Evolutionary conservation across 768 basidiomycete species (phyloP), one percentile per base, ranked within the genome.

Genomic region (Pleurotus salmoneostramineus): DNA sequence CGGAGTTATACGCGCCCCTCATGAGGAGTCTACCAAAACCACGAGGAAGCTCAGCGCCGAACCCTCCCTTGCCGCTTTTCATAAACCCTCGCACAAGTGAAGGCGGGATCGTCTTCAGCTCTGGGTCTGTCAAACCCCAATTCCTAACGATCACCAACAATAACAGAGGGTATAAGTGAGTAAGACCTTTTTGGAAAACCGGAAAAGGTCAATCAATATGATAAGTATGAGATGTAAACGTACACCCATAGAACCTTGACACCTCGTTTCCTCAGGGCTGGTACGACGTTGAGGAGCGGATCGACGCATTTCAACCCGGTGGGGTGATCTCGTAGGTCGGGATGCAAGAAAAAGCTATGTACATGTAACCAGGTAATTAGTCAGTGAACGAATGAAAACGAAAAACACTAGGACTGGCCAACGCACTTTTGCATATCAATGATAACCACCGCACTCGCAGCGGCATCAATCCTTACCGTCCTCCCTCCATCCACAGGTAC

Each of bases 361-460:
- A n/a, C n/a, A n/a, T n/a, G n/a, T n/a, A n/a, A n/a, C n/a, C n/a
- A n/a, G n/a, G n/a, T n/a, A n/a, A n/a, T n/a, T n/a, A n/a, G n/a
- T n/a, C n/a, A n/a, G n/a, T n/a, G n/a, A n/a, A n/a, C n/a, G n/a
- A n/a, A n/a, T n/a, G n/a, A n/a, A n/a, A n/a, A n/a, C n/a, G n/a
- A n/a, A n/a, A n/a, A n/a, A n/a, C 10, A 12, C 17, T 46, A n/a
- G 12, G 2, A 33, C 17, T 14, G 15, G n/a, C 4, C 17, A 15
- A 27, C 76, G 59, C 64, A 87, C 87, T 88, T 89, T 66, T 88
- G 87, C 88, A 89, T 88, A 64, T 88, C 87, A 51, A 88, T 77
- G 15, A 88, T 74, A n/a, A 87, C 80, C 56, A 83, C 68, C 7
- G 85, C 87, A 14, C 77, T 80, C 49, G 73, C 68, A 33, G 76